A percentile compares a stretch with the other conserved stretches of the same genome.
Conservation (phyloP, 371 early-diverging fungal genomes). For the Apophysomyces sp. region DNA sequence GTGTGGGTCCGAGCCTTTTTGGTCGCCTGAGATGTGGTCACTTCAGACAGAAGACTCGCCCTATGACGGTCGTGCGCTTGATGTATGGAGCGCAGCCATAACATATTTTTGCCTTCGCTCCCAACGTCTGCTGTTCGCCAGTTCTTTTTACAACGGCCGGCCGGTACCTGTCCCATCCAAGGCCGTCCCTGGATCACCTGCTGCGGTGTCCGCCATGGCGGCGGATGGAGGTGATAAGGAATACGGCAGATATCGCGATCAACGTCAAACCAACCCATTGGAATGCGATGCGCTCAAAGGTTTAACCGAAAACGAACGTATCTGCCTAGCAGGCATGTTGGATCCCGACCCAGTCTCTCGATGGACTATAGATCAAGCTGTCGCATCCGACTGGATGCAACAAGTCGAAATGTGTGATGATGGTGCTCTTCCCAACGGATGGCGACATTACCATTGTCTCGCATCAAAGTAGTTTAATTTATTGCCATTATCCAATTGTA, state of each 20-base stretch:
- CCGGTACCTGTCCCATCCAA: slow-evolving; percentile 18
- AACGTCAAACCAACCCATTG: slow-evolving; percentile 23
- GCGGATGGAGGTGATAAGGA: slow-evolving; percentile 30
- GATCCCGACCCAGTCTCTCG: slow-evolving; percentile 72
- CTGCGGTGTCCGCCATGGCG: slow-evolving; percentile 29
- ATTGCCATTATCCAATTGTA: neutral
- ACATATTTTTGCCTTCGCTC: slow-evolving; percentile 81
- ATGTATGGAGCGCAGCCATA: slow-evolving; percentile 84
- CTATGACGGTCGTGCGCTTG: slow-evolving; percentile 80
- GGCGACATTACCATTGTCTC: slow-evolving; percentile 24
- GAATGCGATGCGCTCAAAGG: slow-evolving; percentile 26
- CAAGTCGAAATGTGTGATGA: slow-evolving; percentile 33
- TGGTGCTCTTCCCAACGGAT: slow-evolving; percentile 33
- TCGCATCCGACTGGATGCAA: slow-evolving; percentile 78
- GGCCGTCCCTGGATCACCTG: slow-evolving; percentile 30
- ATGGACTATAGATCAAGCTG: slow-evolving; percentile 77
- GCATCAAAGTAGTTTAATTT: slow-evolving; percentile 6
- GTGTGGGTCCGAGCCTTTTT: slow-evolving; percentile 89
- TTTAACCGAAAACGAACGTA: slow-evolving; percentile 22
- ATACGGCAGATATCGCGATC: slow-evolving; percentile 23
- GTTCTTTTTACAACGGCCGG: slow-evolving; percentile 32
- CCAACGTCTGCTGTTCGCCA: slow-evolving; percentile 63
- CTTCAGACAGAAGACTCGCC: slow-evolving; percentile 44
- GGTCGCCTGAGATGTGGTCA: slow-evolving; percentile 79
- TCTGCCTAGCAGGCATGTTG: slow-evolving; percentile 50